phyloP scores from a whole-genome alignment of 768 basidiomycete genomes.

The Plicaturopsis crispa region DNA sequence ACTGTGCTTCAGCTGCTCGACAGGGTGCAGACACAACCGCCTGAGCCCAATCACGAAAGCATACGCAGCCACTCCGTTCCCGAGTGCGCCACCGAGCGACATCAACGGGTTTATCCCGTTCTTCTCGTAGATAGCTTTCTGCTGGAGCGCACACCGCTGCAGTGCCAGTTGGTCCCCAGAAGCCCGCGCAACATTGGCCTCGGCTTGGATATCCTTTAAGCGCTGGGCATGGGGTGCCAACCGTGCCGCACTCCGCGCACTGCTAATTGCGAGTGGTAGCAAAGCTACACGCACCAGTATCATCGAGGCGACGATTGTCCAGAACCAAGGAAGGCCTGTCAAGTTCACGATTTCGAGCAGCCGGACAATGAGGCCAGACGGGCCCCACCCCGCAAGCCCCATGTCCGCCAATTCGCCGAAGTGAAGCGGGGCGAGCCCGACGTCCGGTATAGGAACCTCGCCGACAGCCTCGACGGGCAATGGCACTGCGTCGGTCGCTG shows the following conservation, averaged over 20 bases:
- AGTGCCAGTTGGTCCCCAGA: neutral
- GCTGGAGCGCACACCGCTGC: neutral
- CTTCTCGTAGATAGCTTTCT: neutral
- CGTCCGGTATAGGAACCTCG: slow-evolving; percentile 5
- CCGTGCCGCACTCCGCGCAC: neutral
- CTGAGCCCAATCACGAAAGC: neutral
- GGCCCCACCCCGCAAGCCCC: slow-evolving; percentile 36
- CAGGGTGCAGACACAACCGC: neutral
- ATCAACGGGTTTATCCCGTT: slow-evolving; percentile 31
- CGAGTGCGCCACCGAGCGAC: slow-evolving; percentile 55
- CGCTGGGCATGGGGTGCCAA: neutral
- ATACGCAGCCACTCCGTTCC: slow-evolving; percentile 69
- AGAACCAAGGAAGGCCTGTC: slow-evolving; percentile 47
- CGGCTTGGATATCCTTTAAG: no score
- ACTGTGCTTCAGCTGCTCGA: neutral
- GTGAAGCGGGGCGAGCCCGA: slow-evolving; percentile 29
- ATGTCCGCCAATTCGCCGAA: slow-evolving; percentile 44
- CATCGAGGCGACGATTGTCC: slow-evolving; percentile 43
- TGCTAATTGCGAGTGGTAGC: neutral
- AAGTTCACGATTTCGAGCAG: slow-evolving; percentile 42
- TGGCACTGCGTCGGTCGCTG: no score
- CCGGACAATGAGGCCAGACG: slow-evolving; percentile 34
- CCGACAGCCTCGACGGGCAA: slow-evolving; percentile 1
- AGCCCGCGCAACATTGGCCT: neutral
- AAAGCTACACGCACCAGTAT: slow-evolving; percentile 12